Conservation (phyloP, 2,329 filamentous ascomycete species). For the Fusarium scirpi region DNA sequence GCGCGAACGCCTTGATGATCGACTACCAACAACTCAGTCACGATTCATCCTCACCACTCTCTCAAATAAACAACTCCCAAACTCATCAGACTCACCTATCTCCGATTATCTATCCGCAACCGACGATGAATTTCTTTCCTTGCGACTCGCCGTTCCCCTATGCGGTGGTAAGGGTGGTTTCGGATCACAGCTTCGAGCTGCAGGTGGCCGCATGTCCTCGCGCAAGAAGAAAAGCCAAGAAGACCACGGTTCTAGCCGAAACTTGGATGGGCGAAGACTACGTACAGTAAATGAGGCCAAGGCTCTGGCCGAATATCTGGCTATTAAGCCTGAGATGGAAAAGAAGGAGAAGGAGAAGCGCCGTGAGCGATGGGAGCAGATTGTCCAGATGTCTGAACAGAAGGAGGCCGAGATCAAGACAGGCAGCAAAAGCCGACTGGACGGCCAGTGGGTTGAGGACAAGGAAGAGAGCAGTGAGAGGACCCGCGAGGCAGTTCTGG, state of each 20-base stretch:
- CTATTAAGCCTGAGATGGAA: slow-evolving; percentile 97
- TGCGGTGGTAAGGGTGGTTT: slow-evolving; percentile 98
- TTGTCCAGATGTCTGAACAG: slow-evolving; percentile 85
- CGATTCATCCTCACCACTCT: slow-evolving; percentile 85
- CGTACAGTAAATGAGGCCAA: slow-evolving; percentile 97
- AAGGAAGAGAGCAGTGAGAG: slow-evolving; percentile 91
- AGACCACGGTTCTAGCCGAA: slow-evolving; percentile 90
- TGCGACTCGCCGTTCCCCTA: slow-evolving; percentile 82
- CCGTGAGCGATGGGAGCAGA: slow-evolving; percentile 85
- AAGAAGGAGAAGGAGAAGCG: slow-evolving; percentile 90
- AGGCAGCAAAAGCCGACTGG: slow-evolving; percentile 77
- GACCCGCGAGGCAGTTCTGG: slow-evolving; percentile 80
- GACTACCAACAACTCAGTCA: slow-evolving; percentile 66
- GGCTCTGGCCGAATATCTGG: slow-evolving; percentile 91
- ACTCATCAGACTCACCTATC: slow-evolving; percentile 66
- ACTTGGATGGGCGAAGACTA: slow-evolving; percentile 88
- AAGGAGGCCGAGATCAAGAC: slow-evolving; percentile 85
- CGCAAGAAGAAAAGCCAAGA: slow-evolving; percentile 88
- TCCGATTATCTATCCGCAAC: slow-evolving; percentile 69
- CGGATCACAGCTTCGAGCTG: slow-evolving; percentile 94
- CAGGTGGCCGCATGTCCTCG: slow-evolving; percentile 98
- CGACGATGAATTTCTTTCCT: slow-evolving; percentile 78
- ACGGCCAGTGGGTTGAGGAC: slow-evolving; percentile 94
- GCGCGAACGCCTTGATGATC: slow-evolving; percentile 70
- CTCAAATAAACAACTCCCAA: slow-evolving; percentile 76